Conservation (phyloP, 2,329 filamentous ascomycete genomes). For the Acephala macrosclerotiorum region DNA sequence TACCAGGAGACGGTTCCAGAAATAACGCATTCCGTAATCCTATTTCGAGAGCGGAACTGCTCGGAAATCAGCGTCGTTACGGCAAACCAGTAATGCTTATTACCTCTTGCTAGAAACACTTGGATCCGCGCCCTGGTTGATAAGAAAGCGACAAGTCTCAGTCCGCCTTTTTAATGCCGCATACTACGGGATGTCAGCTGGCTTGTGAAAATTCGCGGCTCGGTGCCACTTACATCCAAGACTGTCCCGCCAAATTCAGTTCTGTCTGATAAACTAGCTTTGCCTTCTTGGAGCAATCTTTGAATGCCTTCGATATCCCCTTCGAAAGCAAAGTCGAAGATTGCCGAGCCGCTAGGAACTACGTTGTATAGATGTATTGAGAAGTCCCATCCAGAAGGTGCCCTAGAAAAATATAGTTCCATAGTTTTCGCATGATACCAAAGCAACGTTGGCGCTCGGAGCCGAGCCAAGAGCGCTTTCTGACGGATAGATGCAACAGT, state of each 20-base stretch:
- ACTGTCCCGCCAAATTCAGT: background rate
- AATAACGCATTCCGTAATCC: background rate
- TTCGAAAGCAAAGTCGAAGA: background rate
- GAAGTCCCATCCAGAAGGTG: conserved; percentile 10
- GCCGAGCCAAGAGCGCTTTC: background rate
- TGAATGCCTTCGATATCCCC: conserved; percentile 8
- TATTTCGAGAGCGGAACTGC: background rate
- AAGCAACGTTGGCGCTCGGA: background rate
- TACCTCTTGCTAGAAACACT: background rate
- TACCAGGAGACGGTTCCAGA: background rate
- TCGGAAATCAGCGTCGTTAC: background rate
- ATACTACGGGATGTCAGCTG: background rate
- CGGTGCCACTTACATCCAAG: background rate
- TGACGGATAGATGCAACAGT: background rate
- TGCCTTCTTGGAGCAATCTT: background rate
- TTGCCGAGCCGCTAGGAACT: background rate
- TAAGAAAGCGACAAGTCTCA: background rate
- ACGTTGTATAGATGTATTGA: conserved; percentile 3
- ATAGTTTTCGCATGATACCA: background rate
- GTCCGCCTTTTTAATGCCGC: background rate
- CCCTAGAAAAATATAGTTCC: background rate
- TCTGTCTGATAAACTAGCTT: conserved; percentile 10
- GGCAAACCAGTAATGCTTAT: too few species aligned
- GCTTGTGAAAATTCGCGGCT: background rate
- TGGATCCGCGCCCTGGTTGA: background rate